Percentiles rank a stretch among this genome's conserved stretches.
phyloP scores from a whole-genome alignment of 805 yeast genomes.

The Nematodospora valgi region DNA sequence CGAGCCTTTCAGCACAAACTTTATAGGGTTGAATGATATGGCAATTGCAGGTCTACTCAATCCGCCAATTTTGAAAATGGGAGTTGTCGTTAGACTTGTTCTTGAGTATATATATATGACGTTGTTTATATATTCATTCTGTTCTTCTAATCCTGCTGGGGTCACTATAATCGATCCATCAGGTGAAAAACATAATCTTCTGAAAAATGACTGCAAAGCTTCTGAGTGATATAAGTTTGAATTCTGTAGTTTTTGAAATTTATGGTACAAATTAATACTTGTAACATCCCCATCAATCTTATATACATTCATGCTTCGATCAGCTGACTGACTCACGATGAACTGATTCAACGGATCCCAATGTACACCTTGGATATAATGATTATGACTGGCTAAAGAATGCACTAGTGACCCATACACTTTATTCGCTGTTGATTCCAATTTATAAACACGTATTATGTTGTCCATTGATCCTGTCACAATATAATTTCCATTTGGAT shows the following conservation, averaged over 20 bases:
- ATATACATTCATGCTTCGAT: conserved; percentile 76
- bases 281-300: neutral
- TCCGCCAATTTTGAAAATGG: conserved; percentile 77
- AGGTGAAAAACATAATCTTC: conserved; percentile 82
- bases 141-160: conserved; percentile 62
- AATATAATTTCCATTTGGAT: conserved; percentile 73
- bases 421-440: conserved; percentile 26
- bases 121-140: conserved; percentile 44
- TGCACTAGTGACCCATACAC: conserved; percentile 53
- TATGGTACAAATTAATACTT: conserved; percentile 15
- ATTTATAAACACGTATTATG: conserved; percentile 58
- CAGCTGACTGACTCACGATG: conserved; percentile 87
- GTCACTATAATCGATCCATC: conserved; percentile 81
- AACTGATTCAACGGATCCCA: conserved; percentile 89
- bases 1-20: conserved; percentile 37
- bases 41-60: conserved; percentile 82
- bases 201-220: conserved; percentile 83
- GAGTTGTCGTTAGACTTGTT: conserved; percentile 60
- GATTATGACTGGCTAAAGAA: conserved; percentile 70
- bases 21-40: conserved; percentile 68
- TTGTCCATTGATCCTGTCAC: conserved; percentile 95
- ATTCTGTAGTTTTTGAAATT: conserved; percentile 12
- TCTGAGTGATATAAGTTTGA: conserved; percentile 69
- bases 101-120: conserved; percentile 81
- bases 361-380: conserved; percentile 91